Conservation (phyloP, 345 rosid genomes). For the Zanthoxylum bungeanum region DNA sequence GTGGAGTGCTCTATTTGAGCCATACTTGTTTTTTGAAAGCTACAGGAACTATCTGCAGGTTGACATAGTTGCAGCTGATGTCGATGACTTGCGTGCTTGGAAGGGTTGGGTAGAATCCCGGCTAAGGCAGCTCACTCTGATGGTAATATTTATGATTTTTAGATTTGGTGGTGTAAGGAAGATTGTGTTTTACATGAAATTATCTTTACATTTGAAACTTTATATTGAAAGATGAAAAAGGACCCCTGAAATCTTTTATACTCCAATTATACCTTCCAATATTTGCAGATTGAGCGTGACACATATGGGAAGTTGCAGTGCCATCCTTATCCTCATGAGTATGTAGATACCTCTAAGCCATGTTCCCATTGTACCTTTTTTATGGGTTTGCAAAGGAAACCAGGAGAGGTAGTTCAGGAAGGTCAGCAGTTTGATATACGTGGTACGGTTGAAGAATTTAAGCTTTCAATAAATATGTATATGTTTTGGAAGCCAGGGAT, state of each 20-base stretch:
- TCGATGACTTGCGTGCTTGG: conserved; percentile 64
- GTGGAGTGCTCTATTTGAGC: conserved; percentile 65
- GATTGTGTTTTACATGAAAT: not conserved
- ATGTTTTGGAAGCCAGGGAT: conserved; percentile 74
- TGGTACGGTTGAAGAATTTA: conserved; percentile 59
- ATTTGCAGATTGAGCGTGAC: conserved; percentile 72
- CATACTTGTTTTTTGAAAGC: conserved; percentile 63
- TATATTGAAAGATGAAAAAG: no score
- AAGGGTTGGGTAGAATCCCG: conserved; percentile 86
- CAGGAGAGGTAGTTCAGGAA: conserved; percentile 64
- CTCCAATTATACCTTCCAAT: conserved; percentile 3
- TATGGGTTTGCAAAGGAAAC: conserved; percentile 74
- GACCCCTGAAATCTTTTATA: not conserved
- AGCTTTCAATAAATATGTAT: conserved; percentile 57
- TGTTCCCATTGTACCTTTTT: conserved; percentile 65
- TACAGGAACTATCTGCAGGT: conserved; percentile 74
- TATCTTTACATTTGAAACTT: no score
- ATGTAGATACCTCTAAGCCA: conserved; percentile 47
- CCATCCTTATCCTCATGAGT: conserved; percentile 70
- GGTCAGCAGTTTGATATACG: conserved; percentile 80
- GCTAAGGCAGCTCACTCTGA: conserved; percentile 68
- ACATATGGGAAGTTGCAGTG: conserved; percentile 74
- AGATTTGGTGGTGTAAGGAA: no score
- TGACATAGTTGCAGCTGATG: conserved; percentile 55
- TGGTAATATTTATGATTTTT: no score